Evolutionary conservation across 495 filamentous ascomycete species (phyloP).

Genomic region (Pseudevernia furfuracea): DNA sequence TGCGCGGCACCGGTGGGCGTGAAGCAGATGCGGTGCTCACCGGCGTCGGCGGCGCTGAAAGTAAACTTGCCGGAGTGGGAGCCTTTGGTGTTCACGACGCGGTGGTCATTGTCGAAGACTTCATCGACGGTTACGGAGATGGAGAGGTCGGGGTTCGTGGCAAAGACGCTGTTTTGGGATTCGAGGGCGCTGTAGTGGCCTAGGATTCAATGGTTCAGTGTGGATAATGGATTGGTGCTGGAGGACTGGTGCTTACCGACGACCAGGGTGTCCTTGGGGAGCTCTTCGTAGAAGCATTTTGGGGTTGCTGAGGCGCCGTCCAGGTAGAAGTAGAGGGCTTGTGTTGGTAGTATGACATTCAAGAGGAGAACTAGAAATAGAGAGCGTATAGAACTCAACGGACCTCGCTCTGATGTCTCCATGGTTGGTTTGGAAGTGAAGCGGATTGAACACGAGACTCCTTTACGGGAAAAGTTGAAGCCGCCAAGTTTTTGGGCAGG

Average conservation of each 20-base stretch:
- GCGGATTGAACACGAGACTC: slow-evolving; percentile 13
- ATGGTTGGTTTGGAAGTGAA: slow-evolving; percentile 9
- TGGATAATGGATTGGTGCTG: background rate
- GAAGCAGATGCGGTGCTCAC: slow-evolving; percentile 93
- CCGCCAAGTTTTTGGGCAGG: slow-evolving; percentile 10
- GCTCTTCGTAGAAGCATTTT: slow-evolving; percentile 96
- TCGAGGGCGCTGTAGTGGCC: slow-evolving; percentile 80
- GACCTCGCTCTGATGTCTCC: slow-evolving; percentile 11
- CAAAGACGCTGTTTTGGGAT: slow-evolving; percentile 54
- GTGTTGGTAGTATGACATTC: slow-evolving; percentile 48
- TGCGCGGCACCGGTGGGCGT: slow-evolving; percentile 61
- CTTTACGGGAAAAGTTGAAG: slow-evolving; percentile 11
- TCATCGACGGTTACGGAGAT: slow-evolving; percentile 92
- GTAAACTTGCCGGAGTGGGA: slow-evolving; percentile 76
- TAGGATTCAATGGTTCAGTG: slow-evolving; percentile 26
- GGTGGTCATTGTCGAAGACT: slow-evolving; percentile 96
- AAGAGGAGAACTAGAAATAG: slow-evolving; percentile 15
- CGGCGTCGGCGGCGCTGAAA: slow-evolving; percentile 87
- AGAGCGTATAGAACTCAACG: background rate
- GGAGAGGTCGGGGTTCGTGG: slow-evolving; percentile 61
- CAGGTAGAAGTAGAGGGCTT: slow-evolving; percentile 93
- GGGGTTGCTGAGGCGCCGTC: slow-evolving; percentile 67
- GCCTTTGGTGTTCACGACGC: slow-evolving; percentile 80
- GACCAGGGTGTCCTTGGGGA: slow-evolving; percentile 94
- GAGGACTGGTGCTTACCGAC: slow-evolving; percentile 52